Base-by-base conservation (phyloP, 345 rosid genomes). In the Gossypium sturtianum region DNA sequence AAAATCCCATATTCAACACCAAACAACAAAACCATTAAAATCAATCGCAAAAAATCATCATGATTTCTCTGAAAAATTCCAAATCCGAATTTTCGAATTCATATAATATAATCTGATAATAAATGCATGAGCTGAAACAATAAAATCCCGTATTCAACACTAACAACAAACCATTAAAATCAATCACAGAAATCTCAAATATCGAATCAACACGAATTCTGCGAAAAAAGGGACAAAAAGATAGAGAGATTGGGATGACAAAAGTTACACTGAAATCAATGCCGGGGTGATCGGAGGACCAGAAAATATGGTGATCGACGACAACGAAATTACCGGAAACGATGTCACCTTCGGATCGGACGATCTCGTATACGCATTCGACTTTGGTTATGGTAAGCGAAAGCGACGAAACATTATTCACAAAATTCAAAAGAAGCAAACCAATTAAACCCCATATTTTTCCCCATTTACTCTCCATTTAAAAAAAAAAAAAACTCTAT, bases 261-360 rank as follows among this genome's bases (percentile, higher is more conserved):
- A 20, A 34, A 60, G 82, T 85, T 41, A 94, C 98, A 19, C 77
- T 85, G 74, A 94, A 88, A 86, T 94, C 98, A 79, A 92, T 86
- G 75, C 97, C 97, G 62, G 97, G 98, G 81, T 94, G 97, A 85
- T 92, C 98, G n/a, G 95, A 86, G 81, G 88, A 80, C 98, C 97
- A 94, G 90, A 91, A 94, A 79, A 92, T 91, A 76, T 89, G 96
- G 77, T 94, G 98, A 73, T 94, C 98, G 51, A 91, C 93, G 71
- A 94, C 98, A 7, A 94, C 98, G 86, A 89, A 94, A 86, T 89
- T 94, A 0, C 98, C 98, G 3, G 98, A 85, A 59, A 94, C 80
- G 70, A 82, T 81, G 79, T 94, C 98, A 71, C 95, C 98, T 79
- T 92, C 98, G 83, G 86, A 92, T 45, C 87, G 87, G 29, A 94